A percentile compares a stretch with the other conserved stretches of the same genome.
Conservation (phyloP, 257 asterid species). For the Nicotiana sylvestris region DNA sequence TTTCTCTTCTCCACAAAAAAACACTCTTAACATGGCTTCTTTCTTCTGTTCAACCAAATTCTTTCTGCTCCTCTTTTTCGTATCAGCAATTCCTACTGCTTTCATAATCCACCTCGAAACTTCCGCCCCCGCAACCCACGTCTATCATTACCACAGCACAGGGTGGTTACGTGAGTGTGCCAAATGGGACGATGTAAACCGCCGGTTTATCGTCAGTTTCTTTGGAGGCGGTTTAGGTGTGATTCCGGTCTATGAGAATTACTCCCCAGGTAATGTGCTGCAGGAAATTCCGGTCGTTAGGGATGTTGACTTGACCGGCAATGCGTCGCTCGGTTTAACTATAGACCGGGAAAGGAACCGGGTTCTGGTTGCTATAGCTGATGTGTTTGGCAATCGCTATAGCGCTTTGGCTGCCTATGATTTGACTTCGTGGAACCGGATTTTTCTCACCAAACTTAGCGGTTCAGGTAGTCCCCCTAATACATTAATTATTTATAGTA, state of each 20-base stretch:
- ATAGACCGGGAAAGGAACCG: slow-evolving; percentile 85
- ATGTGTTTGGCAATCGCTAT: slow-evolving; percentile 54
- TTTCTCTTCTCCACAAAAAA: not conserved
- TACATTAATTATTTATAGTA: not conserved
- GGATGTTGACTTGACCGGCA: slow-evolving; percentile 57
- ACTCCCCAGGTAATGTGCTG: slow-evolving; percentile 13
- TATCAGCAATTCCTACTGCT: slow-evolving; percentile 73
- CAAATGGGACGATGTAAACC: slow-evolving; percentile 73
- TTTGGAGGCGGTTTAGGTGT: slow-evolving; percentile 80
- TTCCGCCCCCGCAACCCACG: slow-evolving; percentile 48
- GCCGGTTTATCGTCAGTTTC: slow-evolving; percentile 76
- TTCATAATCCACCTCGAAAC: slow-evolving; percentile 59
- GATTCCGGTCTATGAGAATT: slow-evolving; percentile 34
- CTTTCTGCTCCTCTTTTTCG: slow-evolving; percentile 37
- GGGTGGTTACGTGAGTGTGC: slow-evolving; percentile 87
- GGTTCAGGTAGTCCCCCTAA: slow-evolving; percentile 53
- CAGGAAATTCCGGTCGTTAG: slow-evolving; percentile 59
- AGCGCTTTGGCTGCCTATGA: slow-evolving; percentile 85
- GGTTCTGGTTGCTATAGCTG: slow-evolving; percentile 58
- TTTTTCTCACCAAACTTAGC: slow-evolving; percentile 72
- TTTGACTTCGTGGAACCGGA: slow-evolving; percentile 60
- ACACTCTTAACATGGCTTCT: slow-evolving; percentile 25
- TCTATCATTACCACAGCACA: slow-evolving; percentile 50
- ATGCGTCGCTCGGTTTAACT: slow-evolving; percentile 73
- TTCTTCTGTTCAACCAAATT: slow-evolving; percentile 44